phyloP scores from a whole-genome alignment of 2,329 filamentous ascomycete species.

The Bipolaris sorokiniana region DNA sequence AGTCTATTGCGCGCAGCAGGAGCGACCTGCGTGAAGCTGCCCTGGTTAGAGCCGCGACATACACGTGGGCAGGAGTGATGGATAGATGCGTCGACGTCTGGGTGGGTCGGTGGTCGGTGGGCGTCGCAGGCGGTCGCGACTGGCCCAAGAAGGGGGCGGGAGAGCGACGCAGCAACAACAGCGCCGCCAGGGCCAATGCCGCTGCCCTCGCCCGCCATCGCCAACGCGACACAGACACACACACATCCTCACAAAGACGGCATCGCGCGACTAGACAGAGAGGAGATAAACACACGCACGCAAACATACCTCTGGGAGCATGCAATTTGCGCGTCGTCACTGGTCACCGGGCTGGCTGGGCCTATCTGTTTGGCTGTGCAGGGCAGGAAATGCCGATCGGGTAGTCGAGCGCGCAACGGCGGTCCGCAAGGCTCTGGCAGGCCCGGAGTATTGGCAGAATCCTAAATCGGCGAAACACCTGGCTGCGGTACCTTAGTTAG shows the following conservation, averaged over 20 bases:
- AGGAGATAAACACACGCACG: conserved; percentile 24
- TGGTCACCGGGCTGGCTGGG: conserved; percentile 46
- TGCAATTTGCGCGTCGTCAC: conserved; percentile 50
- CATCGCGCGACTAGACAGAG: not conserved
- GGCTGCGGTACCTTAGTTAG: conserved; percentile 34
- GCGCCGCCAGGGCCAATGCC: conserved; percentile 13
- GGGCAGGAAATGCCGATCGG: conserved; percentile 47
- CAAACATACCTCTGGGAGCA: conserved; percentile 47
- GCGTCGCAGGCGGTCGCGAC: conserved; percentile 37
- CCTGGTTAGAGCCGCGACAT: conserved; percentile 40
- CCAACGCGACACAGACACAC: not conserved
- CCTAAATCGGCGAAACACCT: conserved; percentile 39
- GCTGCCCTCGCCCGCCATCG: conserved; percentile 19
- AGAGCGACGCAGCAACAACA: conserved; percentile 26
- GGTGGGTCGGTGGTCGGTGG: conserved; percentile 30
- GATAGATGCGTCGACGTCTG: conserved; percentile 20
- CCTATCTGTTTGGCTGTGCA: conserved; percentile 43
- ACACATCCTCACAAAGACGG: not conserved
- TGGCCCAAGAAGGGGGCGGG: conserved; percentile 29
- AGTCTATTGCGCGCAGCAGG: conserved; percentile 35
- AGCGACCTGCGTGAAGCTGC: conserved; percentile 38
- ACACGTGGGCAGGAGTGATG: conserved; percentile 23
- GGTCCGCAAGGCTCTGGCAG: conserved; percentile 36
- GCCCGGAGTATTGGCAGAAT: conserved; percentile 40
- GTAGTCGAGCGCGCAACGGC: conserved; percentile 33